Conservation (phyloP, 2,329 filamentous ascomycete species). For the Albifimbria verrucaria region DNA sequence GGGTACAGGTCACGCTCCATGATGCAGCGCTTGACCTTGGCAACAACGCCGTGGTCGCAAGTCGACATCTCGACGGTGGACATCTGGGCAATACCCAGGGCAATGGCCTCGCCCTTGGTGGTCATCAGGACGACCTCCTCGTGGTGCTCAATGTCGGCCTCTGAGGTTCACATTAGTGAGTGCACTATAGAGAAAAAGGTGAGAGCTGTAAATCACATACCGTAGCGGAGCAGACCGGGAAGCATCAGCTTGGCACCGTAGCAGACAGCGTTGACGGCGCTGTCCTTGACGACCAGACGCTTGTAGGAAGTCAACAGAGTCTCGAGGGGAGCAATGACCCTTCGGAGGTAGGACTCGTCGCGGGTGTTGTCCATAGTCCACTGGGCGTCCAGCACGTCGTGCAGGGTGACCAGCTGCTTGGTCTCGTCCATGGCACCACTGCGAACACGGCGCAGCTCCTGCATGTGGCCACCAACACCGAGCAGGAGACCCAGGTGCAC, state of each 20-base stretch:
- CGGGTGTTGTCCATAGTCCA: conserved; percentile 94
- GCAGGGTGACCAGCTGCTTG: conserved; percentile 84
- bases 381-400: conserved; percentile 85
- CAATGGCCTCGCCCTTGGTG: conserved; percentile 98
- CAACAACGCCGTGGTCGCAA: conserved; percentile 95
- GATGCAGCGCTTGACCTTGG: conserved; percentile 98
- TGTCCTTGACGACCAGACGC: conserved; percentile 90
- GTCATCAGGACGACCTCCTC: conserved; percentile 98
- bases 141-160: conserved; percentile 86
- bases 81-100: conserved; percentile 95
- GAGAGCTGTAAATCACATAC: conserved; percentile 44
- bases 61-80: conserved; percentile 95
- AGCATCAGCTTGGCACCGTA: conserved; percentile 99
- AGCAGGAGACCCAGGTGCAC: conserved; percentile 78
- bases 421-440: conserved; percentile 94
- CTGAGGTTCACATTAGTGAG: conserved; percentile 39
- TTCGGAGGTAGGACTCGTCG: conserved; percentile 88
- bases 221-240: conserved; percentile 88
- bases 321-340: conserved; percentile 89
- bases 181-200: neutral
- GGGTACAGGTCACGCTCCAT: conserved; percentile 99
- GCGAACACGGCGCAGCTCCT: conserved; percentile 91
- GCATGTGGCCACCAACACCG: conserved; percentile 94
- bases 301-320: conserved; percentile 91
- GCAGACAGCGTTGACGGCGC: conserved; percentile 86